Evolutionary conservation across 1,284 basidiomycete genomes (phyloP), one percentile per base, ranked within the genome.

Genomic region (Boletellus deceptivus): DNA sequence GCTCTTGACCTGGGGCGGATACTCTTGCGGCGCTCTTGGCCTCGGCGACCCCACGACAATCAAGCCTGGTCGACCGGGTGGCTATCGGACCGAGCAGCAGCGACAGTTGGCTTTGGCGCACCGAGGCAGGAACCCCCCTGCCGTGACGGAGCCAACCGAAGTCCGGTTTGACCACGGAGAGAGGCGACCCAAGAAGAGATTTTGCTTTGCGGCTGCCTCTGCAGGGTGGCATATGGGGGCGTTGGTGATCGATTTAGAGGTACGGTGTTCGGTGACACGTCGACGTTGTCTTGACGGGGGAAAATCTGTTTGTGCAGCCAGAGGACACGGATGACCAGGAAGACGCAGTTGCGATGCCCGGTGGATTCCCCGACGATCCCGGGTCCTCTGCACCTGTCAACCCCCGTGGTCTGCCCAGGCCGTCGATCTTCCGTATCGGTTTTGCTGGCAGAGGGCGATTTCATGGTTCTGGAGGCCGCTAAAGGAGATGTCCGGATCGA

Each of bases 201-300:
- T 89, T 60, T 91, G 88, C 57, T 89, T 93, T 59, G 78, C 78
- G 4, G 84, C 85, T 9, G 79, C 89, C 5, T 89, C 91, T 4
- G 80, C 83, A 0, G 93, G 92, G 13, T 93, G 91, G 91, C 93
- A 95, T 62, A 89, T 82, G 51, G 93, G 91, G 10, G 91, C 91
- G 1, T 72, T 95, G 44, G 89, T 91, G 1, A 86, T 94, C 27
- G 89, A 92, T 63, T 70, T 91, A 18, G 80, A 86, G 72, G 84
- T 84, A 49, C 57, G n/a, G 33, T 41, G 24, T 44, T 48, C 5
- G 31, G n/a, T n/a, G 9, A n/a, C 10, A 25, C n/a, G n/a, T 31
- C 46, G 18, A 45, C 18, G 9, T 20, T 49, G n/a, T 48, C 11
- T 17, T 54, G 39, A 61, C 36, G 6, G 14, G 29, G 36, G 20